phyloP scores from a whole-genome alignment of 2,329 filamentous ascomycete genomes.

The Penicillium palitans region DNA sequence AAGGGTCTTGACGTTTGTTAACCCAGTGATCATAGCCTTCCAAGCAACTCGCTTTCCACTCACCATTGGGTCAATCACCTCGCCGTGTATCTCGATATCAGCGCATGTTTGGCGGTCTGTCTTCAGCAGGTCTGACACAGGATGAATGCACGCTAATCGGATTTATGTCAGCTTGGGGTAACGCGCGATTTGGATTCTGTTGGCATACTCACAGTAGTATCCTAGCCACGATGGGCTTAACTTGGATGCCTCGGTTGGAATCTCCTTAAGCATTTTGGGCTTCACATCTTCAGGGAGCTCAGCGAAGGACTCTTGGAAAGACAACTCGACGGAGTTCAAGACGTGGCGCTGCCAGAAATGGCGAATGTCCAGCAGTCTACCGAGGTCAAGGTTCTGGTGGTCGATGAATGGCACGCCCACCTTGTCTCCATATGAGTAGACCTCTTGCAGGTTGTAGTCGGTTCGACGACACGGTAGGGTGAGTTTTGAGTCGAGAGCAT shows the following conservation, averaged over 20 bases:
- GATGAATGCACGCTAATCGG: conserved; percentile 39
- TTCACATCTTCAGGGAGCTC: conserved; percentile 17
- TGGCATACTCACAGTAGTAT: conserved; percentile 34
- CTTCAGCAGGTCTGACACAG: conserved; percentile 27
- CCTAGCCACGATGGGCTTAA: conserved; percentile 34
- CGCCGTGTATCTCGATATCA: conserved; percentile 29
- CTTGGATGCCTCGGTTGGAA: conserved; percentile 3
- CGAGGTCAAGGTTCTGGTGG: conserved; percentile 28
- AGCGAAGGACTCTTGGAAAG: conserved; percentile 28
- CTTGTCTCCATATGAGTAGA: conserved; percentile 27
- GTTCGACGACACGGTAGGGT: conserved; percentile 27
- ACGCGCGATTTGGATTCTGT: background rate
- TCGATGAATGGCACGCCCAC: conserved; percentile 17
- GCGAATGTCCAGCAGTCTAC: conserved; percentile 40
- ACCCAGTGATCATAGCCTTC: background rate
- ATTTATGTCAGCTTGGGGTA: conserved; percentile 3
- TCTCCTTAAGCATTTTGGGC: conserved; percentile 22
- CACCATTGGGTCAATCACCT: conserved; percentile 30
- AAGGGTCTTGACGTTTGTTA: conserved; percentile 25
- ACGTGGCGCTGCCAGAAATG: conserved; percentile 48
- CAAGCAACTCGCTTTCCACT: conserved; percentile 21
- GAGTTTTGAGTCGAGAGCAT: conserved; percentile 34
- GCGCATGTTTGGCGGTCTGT: conserved; percentile 39
- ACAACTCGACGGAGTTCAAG: conserved; percentile 29
- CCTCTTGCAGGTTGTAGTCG: conserved; percentile 34